phyloP scores from a whole-genome alignment of 495 filamentous ascomycete species.

The Aspergillus indologenus region DNA sequence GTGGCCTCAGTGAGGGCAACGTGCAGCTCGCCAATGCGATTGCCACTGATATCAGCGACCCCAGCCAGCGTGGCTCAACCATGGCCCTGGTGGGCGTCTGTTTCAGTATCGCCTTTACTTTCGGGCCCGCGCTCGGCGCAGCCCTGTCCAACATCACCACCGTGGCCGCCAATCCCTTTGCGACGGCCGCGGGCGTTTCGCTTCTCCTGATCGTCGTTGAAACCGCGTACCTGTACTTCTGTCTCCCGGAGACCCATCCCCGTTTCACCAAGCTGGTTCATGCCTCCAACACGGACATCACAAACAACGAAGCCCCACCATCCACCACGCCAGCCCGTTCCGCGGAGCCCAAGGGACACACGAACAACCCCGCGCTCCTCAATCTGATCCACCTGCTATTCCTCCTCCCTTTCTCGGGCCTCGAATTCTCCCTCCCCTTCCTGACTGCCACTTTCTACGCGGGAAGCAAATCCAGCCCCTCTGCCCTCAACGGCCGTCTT shows the following conservation, averaged over 20 bases:
- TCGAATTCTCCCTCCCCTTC: conserved; percentile 93
- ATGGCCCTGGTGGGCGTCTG: conserved; percentile 96
- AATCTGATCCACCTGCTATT: conserved; percentile 87
- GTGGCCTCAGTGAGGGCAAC: conserved; percentile 93
- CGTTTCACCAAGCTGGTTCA: conserved; percentile 33
- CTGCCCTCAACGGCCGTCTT: conserved; percentile 76
- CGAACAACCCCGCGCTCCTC: conserved; percentile 78
- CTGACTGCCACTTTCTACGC: conserved; percentile 92
- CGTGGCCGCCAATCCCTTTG: conserved; percentile 87
- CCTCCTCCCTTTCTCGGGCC: conserved; percentile 92
- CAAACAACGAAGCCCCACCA: conserved; percentile 6
- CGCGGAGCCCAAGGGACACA: conserved; percentile 37
- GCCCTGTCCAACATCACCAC: conserved; percentile 69
- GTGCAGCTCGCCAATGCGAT: conserved; percentile 96
- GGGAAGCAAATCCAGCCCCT: conserved; percentile 46
- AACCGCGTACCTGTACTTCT: conserved; percentile 82
- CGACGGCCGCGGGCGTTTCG: conserved; percentile 81
- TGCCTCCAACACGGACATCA: conserved; percentile 15
- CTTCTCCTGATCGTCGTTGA: conserved; percentile 78
- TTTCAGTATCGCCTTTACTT: conserved; percentile 96
- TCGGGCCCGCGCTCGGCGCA: conserved; percentile 88
- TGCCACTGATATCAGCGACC: conserved; percentile 90
- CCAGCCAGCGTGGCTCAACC: conserved; percentile 74
- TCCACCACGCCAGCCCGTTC: neutral
- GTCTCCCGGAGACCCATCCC: conserved; percentile 86